Evolutionary conservation across 306 rosid species (phyloP).

Genomic region (Gynostemma pentaphyllum): DNA sequence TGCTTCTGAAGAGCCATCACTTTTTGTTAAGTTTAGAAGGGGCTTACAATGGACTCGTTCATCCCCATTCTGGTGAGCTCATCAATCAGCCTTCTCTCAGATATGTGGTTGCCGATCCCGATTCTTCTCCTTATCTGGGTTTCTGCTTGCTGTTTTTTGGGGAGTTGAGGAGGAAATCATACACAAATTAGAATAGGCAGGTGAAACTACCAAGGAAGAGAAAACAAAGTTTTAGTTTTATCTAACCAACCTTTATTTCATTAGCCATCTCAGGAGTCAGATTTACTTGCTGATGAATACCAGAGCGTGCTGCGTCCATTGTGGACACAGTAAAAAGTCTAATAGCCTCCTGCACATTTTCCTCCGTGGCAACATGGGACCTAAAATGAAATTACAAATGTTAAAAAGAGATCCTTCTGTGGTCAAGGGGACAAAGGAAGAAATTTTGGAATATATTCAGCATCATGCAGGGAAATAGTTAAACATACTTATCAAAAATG

Average conservation of each 20-base stretch:
- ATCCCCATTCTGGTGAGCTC: slow-evolving; percentile 89
- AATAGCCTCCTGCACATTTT: slow-evolving; percentile 76
- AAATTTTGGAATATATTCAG: neutral
- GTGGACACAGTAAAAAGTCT: slow-evolving; percentile 84
- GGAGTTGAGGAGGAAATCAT: neutral
- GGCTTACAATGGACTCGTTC: slow-evolving; percentile 81
- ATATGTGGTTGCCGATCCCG: slow-evolving; percentile 90
- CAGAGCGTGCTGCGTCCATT: slow-evolving; percentile 94
- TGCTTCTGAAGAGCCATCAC: too few species aligned
- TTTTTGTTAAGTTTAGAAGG: neutral
- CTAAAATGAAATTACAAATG: slow-evolving; percentile 20
- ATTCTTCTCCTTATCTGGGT: slow-evolving; percentile 93
- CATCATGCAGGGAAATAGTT: too few species aligned
- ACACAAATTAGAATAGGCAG: neutral
- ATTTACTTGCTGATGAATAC: slow-evolving; percentile 79
- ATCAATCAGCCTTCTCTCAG: slow-evolving; percentile 88
- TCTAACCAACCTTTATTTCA: slow-evolving; percentile 69
- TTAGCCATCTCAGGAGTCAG: slow-evolving; percentile 77
- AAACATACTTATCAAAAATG: too few species aligned
- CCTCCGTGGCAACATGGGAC: slow-evolving; percentile 70
- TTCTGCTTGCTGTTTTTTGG: slow-evolving; percentile 84
- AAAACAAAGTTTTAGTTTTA: neutral
- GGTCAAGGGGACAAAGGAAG: neutral
- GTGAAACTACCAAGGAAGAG: neutral
- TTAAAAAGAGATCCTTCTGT: neutral